These are phyloP conservation scores for Kickxella alabastrina DNA, from an alignment of 192 early-diverging fungal genomes.

Conservation along the genomic window DNA sequence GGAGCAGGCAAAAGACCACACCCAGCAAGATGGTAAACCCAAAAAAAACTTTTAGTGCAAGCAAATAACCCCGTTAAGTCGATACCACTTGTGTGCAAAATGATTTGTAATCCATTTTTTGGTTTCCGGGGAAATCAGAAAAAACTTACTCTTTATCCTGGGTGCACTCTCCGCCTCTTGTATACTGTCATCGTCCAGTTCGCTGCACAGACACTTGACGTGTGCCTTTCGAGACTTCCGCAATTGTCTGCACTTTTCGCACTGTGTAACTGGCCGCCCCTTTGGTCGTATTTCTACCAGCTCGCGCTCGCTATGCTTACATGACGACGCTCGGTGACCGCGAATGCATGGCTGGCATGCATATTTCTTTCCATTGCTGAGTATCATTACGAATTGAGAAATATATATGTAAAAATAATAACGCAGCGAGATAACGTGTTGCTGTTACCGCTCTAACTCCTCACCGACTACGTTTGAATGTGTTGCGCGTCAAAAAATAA, in stretches of 20 bases:
- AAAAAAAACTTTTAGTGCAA: too few relatives aligned
- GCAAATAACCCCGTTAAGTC: too few relatives aligned
- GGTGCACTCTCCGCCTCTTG: background rate
- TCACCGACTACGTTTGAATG: too few relatives aligned
- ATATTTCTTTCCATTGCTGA: conserved; percentile 39
- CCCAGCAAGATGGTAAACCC: too few relatives aligned
- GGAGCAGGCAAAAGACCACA: too few relatives aligned
- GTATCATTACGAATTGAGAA: conserved; percentile 15
- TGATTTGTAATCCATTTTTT: too few relatives aligned
- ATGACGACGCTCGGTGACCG: conserved; percentile 50
- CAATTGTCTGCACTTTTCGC: conserved; percentile 65
- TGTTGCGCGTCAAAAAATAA: too few relatives aligned
- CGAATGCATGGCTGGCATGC: conserved; percentile 50
- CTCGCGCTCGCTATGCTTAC: conserved; percentile 52
- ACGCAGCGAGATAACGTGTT: too few relatives aligned
- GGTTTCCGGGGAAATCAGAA: too few relatives aligned
- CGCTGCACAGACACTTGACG: conserved; percentile 67
- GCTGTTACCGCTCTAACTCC: too few relatives aligned
- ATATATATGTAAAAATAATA: background rate
- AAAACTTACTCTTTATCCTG: conserved; percentile 9
- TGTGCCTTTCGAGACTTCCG: conserved; percentile 62
- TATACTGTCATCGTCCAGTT: conserved; percentile 10
- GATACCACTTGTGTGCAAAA: too few relatives aligned
- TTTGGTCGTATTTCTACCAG: conserved; percentile 62
- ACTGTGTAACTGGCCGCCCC: conserved; percentile 71